Base-by-base conservation (phyloP, 2,329 filamentous ascomycete genomes). In the Colletotrichum tropicicola region DNA sequence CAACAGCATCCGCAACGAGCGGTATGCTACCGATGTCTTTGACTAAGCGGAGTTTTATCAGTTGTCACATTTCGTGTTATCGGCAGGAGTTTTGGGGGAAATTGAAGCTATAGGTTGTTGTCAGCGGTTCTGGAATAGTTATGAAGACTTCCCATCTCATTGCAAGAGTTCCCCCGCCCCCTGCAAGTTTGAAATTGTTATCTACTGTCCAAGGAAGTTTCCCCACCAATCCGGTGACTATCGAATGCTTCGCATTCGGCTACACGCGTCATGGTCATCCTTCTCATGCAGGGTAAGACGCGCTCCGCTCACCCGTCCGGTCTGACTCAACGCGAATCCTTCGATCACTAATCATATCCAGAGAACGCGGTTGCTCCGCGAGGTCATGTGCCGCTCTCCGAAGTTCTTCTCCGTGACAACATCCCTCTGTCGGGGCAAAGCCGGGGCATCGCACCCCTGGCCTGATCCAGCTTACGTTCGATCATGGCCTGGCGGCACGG, bases 21-120 rank as follows among this genome's bases (percentile, higher is more conserved):
- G 87, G 23, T 89, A 85, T 70, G 83, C 85, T 13, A 86, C 83
- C 2, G 87, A 90, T 77, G 87, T 90, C 15, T 90, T 89, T 78
- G 85, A 87, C 69, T 87, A 41, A 48, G 19, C 6, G 25, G 23
- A n/a, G n/a, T n/a, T n/a, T n/a, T n/a, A n/a, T n/a, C n/a, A n/a
- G n/a, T n/a, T n/a, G n/a, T n/a, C n/a, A n/a, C n/a, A n/a, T n/a
- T n/a, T n/a, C n/a, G n/a, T n/a, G n/a, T n/a, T n/a, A n/a, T n/a
- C n/a, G n/a, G n/a, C n/a, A n/a, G n/a, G n/a, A n/a, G 6, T 41
- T 39, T 41, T 41, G n/a, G n/a, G 5, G 6, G 37, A 12, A n/a
- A 17, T 10, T 6, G n/a, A 7, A n/a, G 37, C 8, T 5, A 1
- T 8, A n/a, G 15, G 3, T 21, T 41, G 37, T 17, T 8, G 37